Evolutionary conservation across 2,329 filamentous ascomycete species (phyloP).

Genomic region (Ascochyta fabae): DNA sequence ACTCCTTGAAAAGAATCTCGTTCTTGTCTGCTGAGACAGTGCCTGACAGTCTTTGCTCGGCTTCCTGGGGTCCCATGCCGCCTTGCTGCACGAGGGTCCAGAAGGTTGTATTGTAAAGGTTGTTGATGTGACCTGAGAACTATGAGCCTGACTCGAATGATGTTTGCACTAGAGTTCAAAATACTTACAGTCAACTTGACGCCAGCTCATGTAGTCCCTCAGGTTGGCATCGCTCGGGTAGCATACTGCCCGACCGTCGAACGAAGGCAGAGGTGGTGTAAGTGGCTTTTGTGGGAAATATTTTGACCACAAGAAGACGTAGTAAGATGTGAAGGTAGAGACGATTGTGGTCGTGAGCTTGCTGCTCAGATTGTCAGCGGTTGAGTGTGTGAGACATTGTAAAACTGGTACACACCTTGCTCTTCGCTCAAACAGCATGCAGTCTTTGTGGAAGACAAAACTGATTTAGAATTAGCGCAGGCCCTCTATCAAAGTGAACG

Average conservation of each 20-base stretch:
- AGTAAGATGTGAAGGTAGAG: conserved; percentile 92
- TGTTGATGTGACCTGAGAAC: conserved; percentile 86
- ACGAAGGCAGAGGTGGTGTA: conserved; percentile 79
- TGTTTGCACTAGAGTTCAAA: not conserved
- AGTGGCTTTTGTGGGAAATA: conserved; percentile 77
- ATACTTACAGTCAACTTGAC: conserved; percentile 87
- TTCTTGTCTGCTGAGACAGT: conserved; percentile 89
- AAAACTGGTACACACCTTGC: conserved; percentile 62
- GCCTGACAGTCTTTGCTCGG: conserved; percentile 81
- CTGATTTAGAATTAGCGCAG: conserved; percentile 57
- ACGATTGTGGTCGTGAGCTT: conserved; percentile 92
- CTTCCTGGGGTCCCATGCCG: conserved; percentile 75
- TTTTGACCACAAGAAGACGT: conserved; percentile 78
- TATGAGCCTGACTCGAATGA: not conserved
- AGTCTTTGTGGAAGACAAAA: conserved; percentile 87
- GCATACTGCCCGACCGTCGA: conserved; percentile 88
- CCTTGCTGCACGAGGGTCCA: conserved; percentile 86
- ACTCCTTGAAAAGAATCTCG: conserved; percentile 88
- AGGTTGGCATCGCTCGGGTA: conserved; percentile 85
- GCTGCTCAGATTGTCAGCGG: conserved; percentile 54
- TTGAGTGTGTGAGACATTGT: not conserved
- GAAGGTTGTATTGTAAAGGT: conserved; percentile 96
- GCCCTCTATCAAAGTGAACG: not conserved
- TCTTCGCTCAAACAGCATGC: conserved; percentile 82
- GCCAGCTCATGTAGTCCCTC: conserved; percentile 95